Base-by-base conservation (phyloP, 2,329 filamentous ascomycete species). In the Aspergillus nomiae region DNA sequence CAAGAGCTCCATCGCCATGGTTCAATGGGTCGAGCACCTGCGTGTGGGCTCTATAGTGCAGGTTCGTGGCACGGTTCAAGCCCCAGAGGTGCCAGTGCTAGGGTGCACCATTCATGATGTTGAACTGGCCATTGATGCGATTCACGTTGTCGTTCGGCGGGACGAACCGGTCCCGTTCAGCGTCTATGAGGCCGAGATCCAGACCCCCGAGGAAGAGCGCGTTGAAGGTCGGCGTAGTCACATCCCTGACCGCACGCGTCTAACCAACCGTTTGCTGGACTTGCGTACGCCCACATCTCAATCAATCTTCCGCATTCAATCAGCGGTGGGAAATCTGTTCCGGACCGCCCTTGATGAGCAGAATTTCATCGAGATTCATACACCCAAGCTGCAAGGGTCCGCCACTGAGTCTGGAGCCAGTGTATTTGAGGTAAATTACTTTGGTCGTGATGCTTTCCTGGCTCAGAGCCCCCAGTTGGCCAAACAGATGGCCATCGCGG, bases 351-450 rank as follows among this genome's bases (percentile, higher is more conserved):
- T 97, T 0, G 90, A 94, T 68, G 83, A 85, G 2, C 83, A 90
- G 66, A 90, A 88, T 19, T 97, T 97, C 75, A 90, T 96, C 63
- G 94, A 97, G 78, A 97, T 97, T 64, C 92, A 97, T 75, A 96
- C 92, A 0, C 94, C 94, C 2, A 97, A 97, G 80, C 83, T 97
- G 50, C 92, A 96, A 81, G 92, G 92, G 1, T 89, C 91, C 14
- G 94, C 94, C 1, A 96, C 94, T 0, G 94, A 97, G 77, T 96
- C 92, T 54, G 94, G 94, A 54, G 90, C 94, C 16, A 92, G 92
- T 67, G 94, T 97, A 6, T 97, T 97, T 83, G 89, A 92, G 75
- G 87, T 96, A 56, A 91, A 95, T 73, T 97, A 97, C 80, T 97
- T 97, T 80, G 91, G 89, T 34, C 88, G 94, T 58, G 87, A 87